phyloP scores from a whole-genome alignment of 805 yeast species.

The Metschnikowia arizonensis region DNA sequence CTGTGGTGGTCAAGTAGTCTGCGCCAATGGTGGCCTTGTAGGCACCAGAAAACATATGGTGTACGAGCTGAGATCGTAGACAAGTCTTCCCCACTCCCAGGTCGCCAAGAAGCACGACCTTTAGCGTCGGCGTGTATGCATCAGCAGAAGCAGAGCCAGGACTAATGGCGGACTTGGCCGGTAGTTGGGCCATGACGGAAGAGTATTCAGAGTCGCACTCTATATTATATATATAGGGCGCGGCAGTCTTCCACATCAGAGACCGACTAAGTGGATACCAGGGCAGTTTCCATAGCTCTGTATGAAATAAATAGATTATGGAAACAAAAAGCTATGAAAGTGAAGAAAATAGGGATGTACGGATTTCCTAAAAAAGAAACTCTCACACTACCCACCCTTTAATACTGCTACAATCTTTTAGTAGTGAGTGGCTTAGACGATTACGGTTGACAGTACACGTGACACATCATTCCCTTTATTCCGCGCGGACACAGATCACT shows the following conservation, averaged over 20 bases:
- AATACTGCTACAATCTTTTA: too few species aligned
- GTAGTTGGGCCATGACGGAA: slow-evolving; percentile 2
- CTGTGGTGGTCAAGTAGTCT: slow-evolving; percentile 47
- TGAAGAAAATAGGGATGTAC: too few species aligned
- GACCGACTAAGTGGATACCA: too few species aligned
- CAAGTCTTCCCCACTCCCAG: slow-evolving; percentile 61
- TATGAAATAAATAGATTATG: too few species aligned
- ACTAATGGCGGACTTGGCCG: slow-evolving; percentile 1
- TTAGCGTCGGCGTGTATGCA: slow-evolving; percentile 21
- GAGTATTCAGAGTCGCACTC: not conserved
- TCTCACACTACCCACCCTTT: too few species aligned
- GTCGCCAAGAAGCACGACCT: slow-evolving; percentile 55
- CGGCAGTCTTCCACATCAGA: not conserved
- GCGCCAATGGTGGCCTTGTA: slow-evolving; percentile 60
- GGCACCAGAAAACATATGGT: slow-evolving; percentile 51
- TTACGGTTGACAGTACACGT: not conserved
- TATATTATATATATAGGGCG: not conserved
- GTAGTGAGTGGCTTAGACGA: not conserved
- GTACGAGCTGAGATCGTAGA: slow-evolving; percentile 50
- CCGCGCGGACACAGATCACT: slow-evolving; percentile 1
- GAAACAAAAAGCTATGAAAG: too few species aligned
- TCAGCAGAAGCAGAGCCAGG: slow-evolving; percentile 2
- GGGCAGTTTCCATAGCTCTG: too few species aligned
- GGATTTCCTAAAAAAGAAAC: too few species aligned
- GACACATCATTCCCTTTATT: too few species aligned